phyloP scores from a whole-genome alignment of 2,329 filamentous ascomycete genomes.

The Neonectria magnoliae region DNA sequence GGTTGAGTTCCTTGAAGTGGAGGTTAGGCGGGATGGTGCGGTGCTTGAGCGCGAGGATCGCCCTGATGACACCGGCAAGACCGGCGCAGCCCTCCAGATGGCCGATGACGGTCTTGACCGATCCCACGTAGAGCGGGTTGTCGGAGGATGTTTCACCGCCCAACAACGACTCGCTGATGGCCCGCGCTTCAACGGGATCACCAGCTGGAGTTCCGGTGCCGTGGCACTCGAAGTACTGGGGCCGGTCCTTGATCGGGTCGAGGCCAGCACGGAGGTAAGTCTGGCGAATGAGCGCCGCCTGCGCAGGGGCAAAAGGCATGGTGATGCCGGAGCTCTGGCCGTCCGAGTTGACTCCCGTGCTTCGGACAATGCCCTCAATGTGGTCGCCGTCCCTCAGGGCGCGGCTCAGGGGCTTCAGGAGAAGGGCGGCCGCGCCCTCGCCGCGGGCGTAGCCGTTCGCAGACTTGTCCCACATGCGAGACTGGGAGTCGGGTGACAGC shows the following conservation, averaged over 20 bases:
- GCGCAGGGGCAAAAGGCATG: slow-evolving; percentile 55
- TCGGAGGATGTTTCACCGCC: slow-evolving; percentile 10
- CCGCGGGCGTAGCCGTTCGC: slow-evolving; percentile 25
- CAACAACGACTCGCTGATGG: slow-evolving; percentile 54
- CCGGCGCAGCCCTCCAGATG: slow-evolving; percentile 60
- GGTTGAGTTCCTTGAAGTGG: slow-evolving; percentile 58
- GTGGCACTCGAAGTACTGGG: slow-evolving; percentile 56
- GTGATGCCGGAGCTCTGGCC: slow-evolving; percentile 51
- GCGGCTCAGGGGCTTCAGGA: slow-evolving; percentile 20
- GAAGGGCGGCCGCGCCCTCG: slow-evolving; percentile 19
- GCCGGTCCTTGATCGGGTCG: slow-evolving; percentile 45
- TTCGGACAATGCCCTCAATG: slow-evolving; percentile 60
- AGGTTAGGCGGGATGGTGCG: slow-evolving; percentile 58
- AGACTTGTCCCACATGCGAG: slow-evolving; percentile 25
- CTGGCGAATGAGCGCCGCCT: slow-evolving; percentile 49
- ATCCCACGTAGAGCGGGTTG: slow-evolving; percentile 49
- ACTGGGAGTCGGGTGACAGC: slow-evolving; percentile 28
- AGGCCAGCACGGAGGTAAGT: slow-evolving; percentile 51
- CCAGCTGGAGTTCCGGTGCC: slow-evolving; percentile 48
- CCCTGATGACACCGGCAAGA: slow-evolving; percentile 59
- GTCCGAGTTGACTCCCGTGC: slow-evolving; percentile 62
- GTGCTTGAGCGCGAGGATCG: slow-evolving; percentile 57
- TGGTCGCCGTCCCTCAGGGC: slow-evolving; percentile 58
- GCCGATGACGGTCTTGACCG: slow-evolving; percentile 59
- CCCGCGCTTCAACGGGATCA: slow-evolving; percentile 61